Percentiles rank a stretch among this genome's conserved stretches.
Conservation (phyloP, 352 stramenopile genomes). For the Aphanomyces euteiches region DNA sequence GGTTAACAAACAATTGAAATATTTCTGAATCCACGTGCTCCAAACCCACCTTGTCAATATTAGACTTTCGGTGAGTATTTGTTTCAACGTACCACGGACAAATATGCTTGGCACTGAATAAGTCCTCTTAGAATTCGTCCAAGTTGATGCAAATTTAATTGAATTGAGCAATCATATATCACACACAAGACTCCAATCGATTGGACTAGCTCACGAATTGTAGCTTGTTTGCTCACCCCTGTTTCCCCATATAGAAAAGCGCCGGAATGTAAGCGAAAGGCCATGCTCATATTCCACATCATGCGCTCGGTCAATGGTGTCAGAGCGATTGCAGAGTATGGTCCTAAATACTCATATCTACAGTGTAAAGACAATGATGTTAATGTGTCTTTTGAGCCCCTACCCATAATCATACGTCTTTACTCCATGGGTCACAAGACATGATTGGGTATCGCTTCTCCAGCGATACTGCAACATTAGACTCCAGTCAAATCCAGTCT, state of each 20-base stretch:
- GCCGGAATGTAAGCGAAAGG: conserved; percentile 52
- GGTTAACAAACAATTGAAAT: conserved; percentile 11
- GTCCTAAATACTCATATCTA: conserved; percentile 44
- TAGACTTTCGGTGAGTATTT: background rate
- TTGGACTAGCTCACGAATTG: conserved; percentile 20
- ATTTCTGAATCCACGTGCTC: background rate
- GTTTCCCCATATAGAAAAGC: conserved; percentile 41
- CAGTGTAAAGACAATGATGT: background rate
- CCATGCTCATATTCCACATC: conserved; percentile 50
- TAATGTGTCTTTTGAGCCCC: background rate
- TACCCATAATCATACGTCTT: conserved; percentile 65
- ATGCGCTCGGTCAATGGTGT: conserved; percentile 59
- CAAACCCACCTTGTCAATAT: conserved; percentile 2
- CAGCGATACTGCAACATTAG: conserved; percentile 63
- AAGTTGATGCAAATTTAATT: conserved; percentile 16
- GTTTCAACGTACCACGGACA: conserved; percentile 7
- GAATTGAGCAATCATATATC: conserved; percentile 29
- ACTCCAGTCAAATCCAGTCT: conserved; percentile 46
- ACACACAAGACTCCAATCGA: conserved; percentile 15
- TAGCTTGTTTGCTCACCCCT: conserved; percentile 27
- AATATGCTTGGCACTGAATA: conserved; percentile 25
- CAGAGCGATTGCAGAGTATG: conserved; percentile 43
- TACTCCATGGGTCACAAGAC: conserved; percentile 51
- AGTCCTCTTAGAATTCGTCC: conserved; percentile 16
- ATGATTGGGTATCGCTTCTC: conserved; percentile 52